phyloP scores from a whole-genome alignment of 202 grass and related monocot species.

The Bolboschoenoplectus hybrid region DNA sequence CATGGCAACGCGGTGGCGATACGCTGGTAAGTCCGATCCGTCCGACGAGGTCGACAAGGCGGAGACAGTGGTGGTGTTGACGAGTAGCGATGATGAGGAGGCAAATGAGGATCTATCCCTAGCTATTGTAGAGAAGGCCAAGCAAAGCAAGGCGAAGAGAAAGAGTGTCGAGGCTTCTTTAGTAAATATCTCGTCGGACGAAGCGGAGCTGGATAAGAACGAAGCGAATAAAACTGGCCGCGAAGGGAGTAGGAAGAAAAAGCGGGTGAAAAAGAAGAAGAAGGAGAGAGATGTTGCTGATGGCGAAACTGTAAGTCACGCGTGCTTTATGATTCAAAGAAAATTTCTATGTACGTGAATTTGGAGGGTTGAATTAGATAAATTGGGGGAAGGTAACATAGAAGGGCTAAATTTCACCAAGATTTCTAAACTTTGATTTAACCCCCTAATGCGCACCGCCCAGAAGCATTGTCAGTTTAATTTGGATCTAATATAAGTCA shows the following conservation, averaged over 20 bases:
- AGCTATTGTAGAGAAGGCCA: slow-evolving; percentile 67
- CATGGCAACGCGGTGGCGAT: slow-evolving; percentile 56
- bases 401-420: not conserved
- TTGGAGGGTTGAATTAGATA: not conserved
- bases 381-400: not conserved
- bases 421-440: not conserved
- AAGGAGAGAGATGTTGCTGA: slow-evolving; percentile 26
- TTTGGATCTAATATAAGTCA: not conserved
- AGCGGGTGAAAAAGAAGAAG: slow-evolving; percentile 45
- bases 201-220: slow-evolving; percentile 43
- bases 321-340: not conserved
- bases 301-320: slow-evolving; percentile 35
- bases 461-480: not conserved
- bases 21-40: slow-evolving; percentile 52
- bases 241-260: slow-evolving; percentile 46
- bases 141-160: slow-evolving; percentile 46
- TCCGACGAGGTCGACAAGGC: slow-evolving; percentile 30
- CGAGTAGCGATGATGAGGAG: slow-evolving; percentile 64
- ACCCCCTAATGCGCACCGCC: not conserved
- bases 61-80: not conserved
- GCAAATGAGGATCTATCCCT: slow-evolving; percentile 92
- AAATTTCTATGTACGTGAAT: not conserved
- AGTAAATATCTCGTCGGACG: slow-evolving; percentile 34
- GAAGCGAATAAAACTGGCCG: slow-evolving; percentile 43
- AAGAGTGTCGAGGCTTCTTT: slow-evolving; percentile 14